Base-by-base conservation (phyloP, 2,329 filamentous ascomycete genomes). In the Curvularia hawaiiensis region DNA sequence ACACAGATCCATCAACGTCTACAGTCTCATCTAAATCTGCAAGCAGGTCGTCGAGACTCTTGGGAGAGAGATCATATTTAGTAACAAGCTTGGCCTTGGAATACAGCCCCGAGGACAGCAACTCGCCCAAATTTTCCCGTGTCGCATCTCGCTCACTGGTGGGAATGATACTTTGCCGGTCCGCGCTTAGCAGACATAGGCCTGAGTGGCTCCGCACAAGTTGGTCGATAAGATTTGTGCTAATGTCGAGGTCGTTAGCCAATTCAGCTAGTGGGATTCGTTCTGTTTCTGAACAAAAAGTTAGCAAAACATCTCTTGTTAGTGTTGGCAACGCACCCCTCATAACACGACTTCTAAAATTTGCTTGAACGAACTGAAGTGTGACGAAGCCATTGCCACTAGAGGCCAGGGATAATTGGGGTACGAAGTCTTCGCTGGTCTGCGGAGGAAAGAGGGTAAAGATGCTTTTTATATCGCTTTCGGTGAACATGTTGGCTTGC, bases 401-500 rank as follows among this genome's bases (percentile, higher is more conserved):
- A 3, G 60, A 51, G 6, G 64, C 64, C 2, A 66, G 47, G 20
- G 74, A 47, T 24, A 76, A 52, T 3, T 61, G 55, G 20, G 67
- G 65, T 44, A 61, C 49, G 11, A 52, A 44, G 20, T 43, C 31
- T 31, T 30, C 50, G 33, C 20, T 59, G 12, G 63, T 62, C 28
- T 54, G 52, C 8, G 67, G 66, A 44, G 63, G 66, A 14, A 75
- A 65, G 12, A 66, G 49, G 14, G 60, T 52, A 26, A 66, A 66
- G 3, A 75, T 58, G 18, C 72, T 65, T 35, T 61, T 68, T 10
- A 72, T 61, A 54, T 77, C 74, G 28, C 70, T 66, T n/a, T 55
- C 50, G 9, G 73, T 72, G 49, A 77, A 77, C 72, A 76, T 76
- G 11, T 8, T 46, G 24, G 39, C 22, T 20, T 22, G 9, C 24